phyloP scores from a whole-genome alignment of 331 rosid genomes.

The Quercus lobata region DNA sequence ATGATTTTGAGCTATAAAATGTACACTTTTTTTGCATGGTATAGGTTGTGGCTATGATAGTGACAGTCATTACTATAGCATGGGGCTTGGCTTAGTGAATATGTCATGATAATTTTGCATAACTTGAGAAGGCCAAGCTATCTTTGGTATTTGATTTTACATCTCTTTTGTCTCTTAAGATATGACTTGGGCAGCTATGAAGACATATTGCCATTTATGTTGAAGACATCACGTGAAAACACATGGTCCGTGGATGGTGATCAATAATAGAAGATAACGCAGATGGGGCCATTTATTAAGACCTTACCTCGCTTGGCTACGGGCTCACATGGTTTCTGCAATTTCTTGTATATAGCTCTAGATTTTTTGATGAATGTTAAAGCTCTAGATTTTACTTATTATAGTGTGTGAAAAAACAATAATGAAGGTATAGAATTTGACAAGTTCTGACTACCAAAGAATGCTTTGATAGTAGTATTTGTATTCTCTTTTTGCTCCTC shows the following conservation, averaged over 20 bases:
- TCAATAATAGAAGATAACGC: slow-evolving; percentile 15
- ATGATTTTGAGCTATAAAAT: no score
- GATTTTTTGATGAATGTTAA: slow-evolving; percentile 1
- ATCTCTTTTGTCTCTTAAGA: slow-evolving; percentile 14
- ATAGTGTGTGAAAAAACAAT: not conserved
- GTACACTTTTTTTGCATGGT: no score
- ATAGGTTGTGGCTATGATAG: slow-evolving; percentile 1
- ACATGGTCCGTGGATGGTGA: slow-evolving; percentile 46
- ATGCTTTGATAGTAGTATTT: not conserved
- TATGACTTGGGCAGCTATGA: slow-evolving; percentile 32
- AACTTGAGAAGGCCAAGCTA: slow-evolving; percentile 24
- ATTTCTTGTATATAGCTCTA: slow-evolving; percentile 8
- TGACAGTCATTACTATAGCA: slow-evolving; percentile 12
- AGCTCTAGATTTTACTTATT: slow-evolving; percentile 10
- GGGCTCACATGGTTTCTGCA: slow-evolving; percentile 25
- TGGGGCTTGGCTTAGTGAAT: slow-evolving; percentile 9
- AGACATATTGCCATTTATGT: slow-evolving; percentile 37
- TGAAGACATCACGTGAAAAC: slow-evolving; percentile 39
- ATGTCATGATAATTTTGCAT: slow-evolving; percentile 9
- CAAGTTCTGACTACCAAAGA: slow-evolving; percentile 7
- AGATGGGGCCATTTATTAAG: slow-evolving; percentile 19
- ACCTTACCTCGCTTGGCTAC: not conserved
- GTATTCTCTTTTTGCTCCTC: not conserved
- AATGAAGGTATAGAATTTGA: slow-evolving; percentile 7
- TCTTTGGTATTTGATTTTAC: slow-evolving; percentile 25